These are phyloP conservation scores for Porogramme epimiltina DNA, from an alignment of 1,284 basidiomycete species.

Conservation along the genomic window DNA sequence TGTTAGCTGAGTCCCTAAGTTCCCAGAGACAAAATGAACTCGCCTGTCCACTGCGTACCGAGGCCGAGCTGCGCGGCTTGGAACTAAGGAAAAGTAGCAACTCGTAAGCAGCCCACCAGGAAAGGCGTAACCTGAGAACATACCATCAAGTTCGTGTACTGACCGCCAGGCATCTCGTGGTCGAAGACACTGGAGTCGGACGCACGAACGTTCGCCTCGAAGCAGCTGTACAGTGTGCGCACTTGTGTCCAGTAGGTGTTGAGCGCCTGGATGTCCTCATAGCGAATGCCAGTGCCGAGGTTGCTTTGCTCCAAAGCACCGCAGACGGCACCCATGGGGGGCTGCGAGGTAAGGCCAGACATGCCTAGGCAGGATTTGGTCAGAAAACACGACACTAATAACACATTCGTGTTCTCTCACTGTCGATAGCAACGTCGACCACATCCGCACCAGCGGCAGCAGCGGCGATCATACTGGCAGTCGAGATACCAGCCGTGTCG, in stretches of 20 bases:
- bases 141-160: constrained; percentile 94
- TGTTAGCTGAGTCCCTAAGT: not conserved
- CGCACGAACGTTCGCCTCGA: constrained; percentile 98
- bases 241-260: constrained; percentile 99
- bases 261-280: constrained; percentile 96
- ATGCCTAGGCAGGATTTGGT: constrained; percentile 61
- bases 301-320: constrained; percentile 94
- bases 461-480: constrained; percentile 94
- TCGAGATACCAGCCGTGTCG: constrained; percentile 98
- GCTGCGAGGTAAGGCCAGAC: constrained; percentile 98
- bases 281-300: constrained; percentile 95
- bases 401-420: constrained; percentile 49
- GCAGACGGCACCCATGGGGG: constrained; percentile 97
- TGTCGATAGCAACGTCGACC: constrained; percentile 98
- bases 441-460: constrained; percentile 97
- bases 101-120: constrained; percentile 1
- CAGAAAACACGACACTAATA: not conserved
- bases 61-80: constrained; percentile 97
- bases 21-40: constrained; percentile 11
- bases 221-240: constrained; percentile 93
- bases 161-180: constrained; percentile 99
- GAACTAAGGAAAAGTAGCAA: constrained; percentile 71
- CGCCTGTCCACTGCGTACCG: constrained; percentile 94
- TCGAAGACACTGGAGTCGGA: constrained; percentile 98
- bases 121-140: not conserved